These are phyloP conservation scores for Nicotiana tabacum DNA, from an alignment of 257 asterid genomes.

Conservation along the genomic window DNA sequence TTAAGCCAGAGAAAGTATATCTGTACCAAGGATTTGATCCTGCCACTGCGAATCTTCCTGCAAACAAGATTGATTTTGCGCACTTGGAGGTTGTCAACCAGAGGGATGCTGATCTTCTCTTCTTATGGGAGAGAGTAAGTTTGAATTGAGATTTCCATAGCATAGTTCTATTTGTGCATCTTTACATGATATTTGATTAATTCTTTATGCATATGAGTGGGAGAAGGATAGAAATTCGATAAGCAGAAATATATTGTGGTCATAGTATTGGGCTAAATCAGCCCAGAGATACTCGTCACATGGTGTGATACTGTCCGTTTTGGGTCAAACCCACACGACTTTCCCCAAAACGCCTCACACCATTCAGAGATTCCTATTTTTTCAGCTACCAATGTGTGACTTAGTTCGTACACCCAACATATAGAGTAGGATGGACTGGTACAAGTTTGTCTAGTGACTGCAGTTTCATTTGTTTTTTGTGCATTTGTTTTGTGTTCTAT, in stretches of 20 bases:
- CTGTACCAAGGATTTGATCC: conserved; percentile 82
- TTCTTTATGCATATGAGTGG: background rate
- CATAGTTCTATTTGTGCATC: background rate
- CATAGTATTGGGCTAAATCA: too few species aligned
- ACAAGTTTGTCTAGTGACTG: background rate
- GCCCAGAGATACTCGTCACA: too few species aligned
- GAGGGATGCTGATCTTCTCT: conserved; percentile 77
- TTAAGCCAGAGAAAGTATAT: conserved; percentile 58
- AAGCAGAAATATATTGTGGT: background rate
- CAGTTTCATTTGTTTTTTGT: background rate
- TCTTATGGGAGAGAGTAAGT: conserved; percentile 68
- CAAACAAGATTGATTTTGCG: conserved; percentile 25
- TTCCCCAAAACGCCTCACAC: too few species aligned
- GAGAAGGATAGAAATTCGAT: background rate
- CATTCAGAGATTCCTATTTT: too few species aligned
- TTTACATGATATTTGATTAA: background rate
- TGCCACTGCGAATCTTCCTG: conserved; percentile 55
- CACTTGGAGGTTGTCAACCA: conserved; percentile 62
- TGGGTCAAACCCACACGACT: too few species aligned
- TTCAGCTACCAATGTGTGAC: too few species aligned
- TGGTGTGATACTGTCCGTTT: too few species aligned
- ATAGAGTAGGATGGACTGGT: background rate
- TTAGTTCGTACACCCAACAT: too few species aligned
- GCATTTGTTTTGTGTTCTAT: background rate
- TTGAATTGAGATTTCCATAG: background rate